A percentile compares a stretch with the other conserved stretches of the same genome.
Conservation (phyloP, 805 yeast genomes). For the Komagataella ulmi region DNA sequence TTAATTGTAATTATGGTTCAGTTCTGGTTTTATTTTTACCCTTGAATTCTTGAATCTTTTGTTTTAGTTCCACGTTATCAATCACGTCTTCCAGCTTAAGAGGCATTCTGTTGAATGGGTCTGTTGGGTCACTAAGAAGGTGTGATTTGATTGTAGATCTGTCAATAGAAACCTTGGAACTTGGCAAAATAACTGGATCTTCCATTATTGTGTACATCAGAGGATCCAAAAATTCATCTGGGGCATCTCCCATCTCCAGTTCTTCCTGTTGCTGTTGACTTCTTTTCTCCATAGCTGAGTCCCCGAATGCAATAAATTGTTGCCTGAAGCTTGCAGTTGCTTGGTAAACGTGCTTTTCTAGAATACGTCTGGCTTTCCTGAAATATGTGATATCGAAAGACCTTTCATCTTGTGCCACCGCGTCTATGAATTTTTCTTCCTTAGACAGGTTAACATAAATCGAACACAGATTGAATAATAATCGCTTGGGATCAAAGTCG, state of each 20-base stretch:
- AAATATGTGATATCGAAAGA: slow-evolving; percentile 64
- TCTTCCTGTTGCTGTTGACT: slow-evolving; percentile 69
- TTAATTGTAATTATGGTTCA: not conserved
- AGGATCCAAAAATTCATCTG: slow-evolving; percentile 95
- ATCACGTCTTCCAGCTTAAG: slow-evolving; percentile 77
- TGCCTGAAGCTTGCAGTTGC: slow-evolving; percentile 37
- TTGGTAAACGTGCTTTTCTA: slow-evolving; percentile 36
- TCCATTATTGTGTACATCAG: slow-evolving; percentile 92
- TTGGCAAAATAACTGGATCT: slow-evolving; percentile 91
- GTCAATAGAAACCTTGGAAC: slow-evolving; percentile 76
- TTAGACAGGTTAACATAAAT: slow-evolving; percentile 62
- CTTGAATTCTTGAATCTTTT: slow-evolving; percentile 47
- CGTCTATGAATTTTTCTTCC: slow-evolving; percentile 53
- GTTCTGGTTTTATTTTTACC: slow-evolving; percentile 15
- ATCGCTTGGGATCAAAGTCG: slow-evolving; percentile 65
- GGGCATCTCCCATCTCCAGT: slow-evolving; percentile 79
- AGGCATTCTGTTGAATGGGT: slow-evolving; percentile 93
- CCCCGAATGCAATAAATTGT: slow-evolving; percentile 40
- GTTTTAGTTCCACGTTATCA: slow-evolving; percentile 60
- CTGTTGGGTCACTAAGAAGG: slow-evolving; percentile 86
- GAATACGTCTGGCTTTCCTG: slow-evolving; percentile 54
- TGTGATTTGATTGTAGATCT: slow-evolving; percentile 88
- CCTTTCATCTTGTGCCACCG: slow-evolving; percentile 87
- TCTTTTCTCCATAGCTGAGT: slow-evolving; percentile 48
- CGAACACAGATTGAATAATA: slow-evolving; percentile 56